phyloP scores from a whole-genome alignment of 164 flowering plant species.

The Vitis cinerea region DNA sequence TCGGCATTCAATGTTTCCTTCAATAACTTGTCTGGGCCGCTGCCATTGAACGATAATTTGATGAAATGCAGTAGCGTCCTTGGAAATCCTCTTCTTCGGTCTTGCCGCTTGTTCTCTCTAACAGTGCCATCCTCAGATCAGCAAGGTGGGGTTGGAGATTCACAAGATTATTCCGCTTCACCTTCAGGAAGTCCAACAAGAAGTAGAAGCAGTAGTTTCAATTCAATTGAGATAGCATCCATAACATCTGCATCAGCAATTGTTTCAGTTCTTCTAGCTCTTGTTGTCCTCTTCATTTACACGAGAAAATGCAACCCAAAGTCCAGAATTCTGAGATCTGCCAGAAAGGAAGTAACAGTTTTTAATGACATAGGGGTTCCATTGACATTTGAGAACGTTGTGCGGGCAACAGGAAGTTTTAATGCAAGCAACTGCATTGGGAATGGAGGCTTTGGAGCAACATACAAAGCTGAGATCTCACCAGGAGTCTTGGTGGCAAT shows the following conservation, averaged over 20 bases:
- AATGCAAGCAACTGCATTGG: slow-evolving; percentile 89
- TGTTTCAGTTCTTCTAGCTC: slow-evolving; percentile 73
- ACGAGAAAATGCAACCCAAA: slow-evolving; percentile 66
- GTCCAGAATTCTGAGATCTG: slow-evolving; percentile 45
- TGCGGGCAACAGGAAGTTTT: slow-evolving; percentile 73
- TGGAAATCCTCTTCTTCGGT: slow-evolving; percentile 57
- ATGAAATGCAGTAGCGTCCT: slow-evolving; percentile 50
- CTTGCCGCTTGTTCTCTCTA: slow-evolving; percentile 40
- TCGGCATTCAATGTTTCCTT: slow-evolving; percentile 67
- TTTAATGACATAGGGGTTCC: slow-evolving; percentile 74
- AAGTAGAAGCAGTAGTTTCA: slow-evolving; percentile 36
- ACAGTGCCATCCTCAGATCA: slow-evolving; percentile 47
- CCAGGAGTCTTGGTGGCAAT: slow-evolving; percentile 71
- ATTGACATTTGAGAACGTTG: slow-evolving; percentile 69
- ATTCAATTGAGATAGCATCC: slow-evolving; percentile 80
- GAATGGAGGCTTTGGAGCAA: slow-evolving; percentile 92
- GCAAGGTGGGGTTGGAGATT: slow-evolving; percentile 31
- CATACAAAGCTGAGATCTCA: slow-evolving; percentile 85
- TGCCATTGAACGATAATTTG: slow-evolving; percentile 42
- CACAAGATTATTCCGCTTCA: slow-evolving; percentile 35
- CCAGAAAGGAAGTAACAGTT: slow-evolving; percentile 60
- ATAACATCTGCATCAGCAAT: slow-evolving; percentile 84
- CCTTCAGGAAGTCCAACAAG: slow-evolving; percentile 31
- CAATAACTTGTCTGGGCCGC: slow-evolving; percentile 78
- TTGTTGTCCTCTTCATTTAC: slow-evolving; percentile 59